Evolutionary conservation across 1,139 yeast species (phyloP).

Genomic region (Candida dubliniensis): DNA sequence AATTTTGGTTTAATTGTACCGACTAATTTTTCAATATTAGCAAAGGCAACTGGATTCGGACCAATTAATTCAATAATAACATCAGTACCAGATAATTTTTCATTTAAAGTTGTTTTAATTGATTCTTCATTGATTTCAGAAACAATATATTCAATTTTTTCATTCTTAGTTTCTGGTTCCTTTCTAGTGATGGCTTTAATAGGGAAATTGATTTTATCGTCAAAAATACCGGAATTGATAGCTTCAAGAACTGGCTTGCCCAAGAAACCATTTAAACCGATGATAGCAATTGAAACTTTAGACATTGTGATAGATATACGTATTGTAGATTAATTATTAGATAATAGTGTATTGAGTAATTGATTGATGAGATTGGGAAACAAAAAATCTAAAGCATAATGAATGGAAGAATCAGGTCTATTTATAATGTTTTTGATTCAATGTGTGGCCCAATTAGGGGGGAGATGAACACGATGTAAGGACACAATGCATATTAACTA

Average conservation of each 20-base stretch:
- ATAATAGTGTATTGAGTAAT: not conserved
- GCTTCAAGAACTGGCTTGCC: constrained; percentile 51
- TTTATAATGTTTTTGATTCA: too few species aligned
- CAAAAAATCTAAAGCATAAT: too few species aligned
- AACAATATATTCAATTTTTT: constrained; percentile 40
- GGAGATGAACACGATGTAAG: too few species aligned
- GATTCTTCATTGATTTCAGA: constrained; percentile 27
- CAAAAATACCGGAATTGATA: constrained; percentile 43
- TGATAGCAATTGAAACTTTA: constrained; percentile 44
- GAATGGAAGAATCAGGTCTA: too few species aligned
- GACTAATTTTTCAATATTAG: constrained; percentile 34
- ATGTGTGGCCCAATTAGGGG: too few species aligned
- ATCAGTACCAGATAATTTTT: constrained; percentile 48
- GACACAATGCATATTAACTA: too few species aligned
- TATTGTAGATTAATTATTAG: not conserved
- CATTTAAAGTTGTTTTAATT: constrained; percentile 22
- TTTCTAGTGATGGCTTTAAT: constrained; percentile 52
- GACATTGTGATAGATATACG: constrained; percentile 10
- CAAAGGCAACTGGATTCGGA: constrained; percentile 24
- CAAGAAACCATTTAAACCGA: constrained; percentile 54
- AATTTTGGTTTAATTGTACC: constrained; percentile 47
- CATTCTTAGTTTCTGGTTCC: constrained; percentile 34
- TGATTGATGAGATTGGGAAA: not conserved
- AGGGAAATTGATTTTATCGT: constrained; percentile 46
- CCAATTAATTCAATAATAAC: constrained; percentile 49